Conservation (phyloP, 2,329 filamentous ascomycete genomes). For the Pseudogymnoascus sp. region DNA sequence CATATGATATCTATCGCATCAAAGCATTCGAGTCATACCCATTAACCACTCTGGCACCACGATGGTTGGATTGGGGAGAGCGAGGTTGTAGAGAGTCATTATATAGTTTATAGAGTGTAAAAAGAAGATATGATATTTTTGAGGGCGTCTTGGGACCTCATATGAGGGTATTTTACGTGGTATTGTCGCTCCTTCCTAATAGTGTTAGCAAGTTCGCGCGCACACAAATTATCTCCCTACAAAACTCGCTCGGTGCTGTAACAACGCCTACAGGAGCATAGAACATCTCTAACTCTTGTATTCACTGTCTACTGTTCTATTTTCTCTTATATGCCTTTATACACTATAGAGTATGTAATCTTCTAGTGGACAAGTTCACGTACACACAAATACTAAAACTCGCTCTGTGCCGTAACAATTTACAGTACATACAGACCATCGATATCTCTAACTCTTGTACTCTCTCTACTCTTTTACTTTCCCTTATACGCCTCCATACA, state of each 20-base stretch:
- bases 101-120: background rate
- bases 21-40: slow-evolving; percentile 27
- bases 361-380: background rate
- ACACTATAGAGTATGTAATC: background rate
- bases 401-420: background rate
- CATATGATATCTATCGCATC: slow-evolving; percentile 26
- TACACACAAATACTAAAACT: background rate
- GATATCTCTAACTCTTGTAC: background rate
- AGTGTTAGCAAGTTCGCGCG: background rate
- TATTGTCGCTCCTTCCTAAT: background rate
- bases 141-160: background rate
- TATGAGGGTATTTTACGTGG: background rate
- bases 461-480: background rate
- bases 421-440: no score
- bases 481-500: background rate
- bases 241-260: no score
- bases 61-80: slow-evolving; percentile 10
- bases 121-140: background rate
- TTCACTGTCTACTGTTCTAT: background rate
- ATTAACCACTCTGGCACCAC: slow-evolving; percentile 29
- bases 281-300: background rate
- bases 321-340: background rate
- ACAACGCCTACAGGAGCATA: no score
- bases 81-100: background rate
- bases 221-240: no score